Base-by-base conservation (phyloP, 2,329 filamentous ascomycete genomes). In the Exophiala viscosa region DNA sequence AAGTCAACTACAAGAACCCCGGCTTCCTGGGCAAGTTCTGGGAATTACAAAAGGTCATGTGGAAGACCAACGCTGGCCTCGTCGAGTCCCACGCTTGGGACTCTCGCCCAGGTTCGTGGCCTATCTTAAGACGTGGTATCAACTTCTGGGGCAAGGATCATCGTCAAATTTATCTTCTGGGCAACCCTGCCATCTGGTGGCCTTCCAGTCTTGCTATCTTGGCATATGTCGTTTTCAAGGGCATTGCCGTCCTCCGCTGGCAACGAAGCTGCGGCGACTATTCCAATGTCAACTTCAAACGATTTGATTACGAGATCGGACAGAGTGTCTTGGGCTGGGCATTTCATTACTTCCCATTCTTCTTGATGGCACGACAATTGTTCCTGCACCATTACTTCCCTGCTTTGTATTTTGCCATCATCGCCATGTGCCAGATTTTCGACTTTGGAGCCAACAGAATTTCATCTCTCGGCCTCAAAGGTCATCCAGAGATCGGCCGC, bases 301-400 rank as follows among this genome's bases (percentile, higher is more conserved):
- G 93, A 51, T 99, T 97, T 70, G 93, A 97, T 72, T 97, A 96
- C 67, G 93, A 99, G 72, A 83, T 97, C 54, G 93, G 93, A 57
- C 89, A 85, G 48, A 90, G 84, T 14, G 87, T 96, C 31, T 81
- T 99, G 7, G 93, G 88, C 62, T 99, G 93, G 93, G 90, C 88
- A 43, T 86, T 99, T 71, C 93, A 99, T 73, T 99, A 96, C 77
- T 97, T 99, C 78, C 93, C 93, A 9, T 99, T 99, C 77, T 99
- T 85, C 76, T 81, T 99, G 52, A 97, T 99, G 93, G 85, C 93
- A 68, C 90, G 93, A 64, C 93, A 99, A 73, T 84, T 99, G 33
- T 99, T 99, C 80, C 78, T 99, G 57, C 93, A 99, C 72, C 93
- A 99, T 75, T 99, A 99, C 72, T 93, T 99, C 73, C 93, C 93